Evolutionary conservation across 306 rosid genomes (phyloP), one percentile per base, ranked within the genome.

Genomic region (Acacia confusa): DNA sequence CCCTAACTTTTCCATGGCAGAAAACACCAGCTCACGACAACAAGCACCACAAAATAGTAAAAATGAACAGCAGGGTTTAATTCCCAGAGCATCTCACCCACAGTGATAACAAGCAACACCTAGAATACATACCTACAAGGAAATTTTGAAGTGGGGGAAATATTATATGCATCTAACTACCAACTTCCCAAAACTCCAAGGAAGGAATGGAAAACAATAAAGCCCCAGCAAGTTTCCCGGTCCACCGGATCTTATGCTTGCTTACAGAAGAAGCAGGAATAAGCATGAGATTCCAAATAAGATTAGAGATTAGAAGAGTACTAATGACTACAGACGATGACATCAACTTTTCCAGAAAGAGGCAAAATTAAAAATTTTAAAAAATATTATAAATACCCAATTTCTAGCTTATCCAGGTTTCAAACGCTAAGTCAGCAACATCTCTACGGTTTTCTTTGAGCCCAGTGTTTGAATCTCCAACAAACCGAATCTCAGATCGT

Each of bases 211-310:
- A 45, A 80, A 66, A 82, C 78, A 82, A 77, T 78, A 88, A 81
- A 65, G 53, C 47, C 48, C 78, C 69, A 79, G 72, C 81, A 57
- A 27, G 55, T 77, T 70, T 66, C 83, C 82, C 79, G 52, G 82
- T 72, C 81, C 82, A 75, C 76, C 79, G 74, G 78, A 81, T 82
- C 85, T 78, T 69, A 82, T 81, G 88, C 86, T 95, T 84, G 90
- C 98, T 95, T 93, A 79, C 68, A 44, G 76, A 82, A 80, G 82
- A 95, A 91, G 99, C 88, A 92, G 91, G 88, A 82, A 80, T 79
- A 79, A 71, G 67, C 72, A 85, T 36, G 85, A 86, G 86, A 91
- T 84, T 83, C 84, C 70, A 53, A 73, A 82, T 76, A 76, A 61
- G 75, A 77, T 48, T 80, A 6, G 63, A 61, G 75, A 77, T 48